Evolutionary conservation across 257 asterid species (phyloP), one percentile per base, ranked within the genome.

Genomic region (Plantago major): DNA sequence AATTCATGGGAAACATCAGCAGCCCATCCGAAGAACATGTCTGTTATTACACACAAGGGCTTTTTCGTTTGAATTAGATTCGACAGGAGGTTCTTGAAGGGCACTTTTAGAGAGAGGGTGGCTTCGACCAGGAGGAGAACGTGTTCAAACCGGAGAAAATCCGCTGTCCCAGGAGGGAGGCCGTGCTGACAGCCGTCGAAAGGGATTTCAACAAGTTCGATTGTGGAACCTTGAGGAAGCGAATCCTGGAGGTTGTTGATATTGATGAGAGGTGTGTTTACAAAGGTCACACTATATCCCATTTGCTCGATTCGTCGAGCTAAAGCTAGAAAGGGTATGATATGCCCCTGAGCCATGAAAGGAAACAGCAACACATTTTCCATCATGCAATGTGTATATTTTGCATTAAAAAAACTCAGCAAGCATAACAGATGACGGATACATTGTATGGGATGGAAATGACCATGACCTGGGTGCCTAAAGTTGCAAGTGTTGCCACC

Each of bases 11-110:
- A 75, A 5, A 77, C 88, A 33, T 69, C 76, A 33, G 83, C 79
- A 0, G 83, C 71, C 95, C 88, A 86, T 0, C 76, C 84, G 17
- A 86, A 79, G 69, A 86, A 77, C 45, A 76, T 61, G 47, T 86
- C 95, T 3, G 78, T 72, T 19, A 86, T 54, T 14, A 86, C 76
- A 47, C 86, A 79, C 30, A 81, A 51, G 1, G 87, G 84, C 72
- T 56, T 80, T 10, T 42, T 53, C 0, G 59, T 55, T 9, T 43
- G 12, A 15, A 62, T 49, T 5, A 84, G 60, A 12, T 66, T 37
- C 19, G 44, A 16, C 15, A 84, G 71, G 14, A 78, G 47, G 47
- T 58, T 40, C 26, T 67, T 70, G 67, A 81, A 76, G 3, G 82
- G 58, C 0, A 66, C 59, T 14, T 79, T 71, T 5, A 85, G 75